phyloP scores from a whole-genome alignment of 768 basidiomycete species.

The Tricholoma bakamatsutake region DNA sequence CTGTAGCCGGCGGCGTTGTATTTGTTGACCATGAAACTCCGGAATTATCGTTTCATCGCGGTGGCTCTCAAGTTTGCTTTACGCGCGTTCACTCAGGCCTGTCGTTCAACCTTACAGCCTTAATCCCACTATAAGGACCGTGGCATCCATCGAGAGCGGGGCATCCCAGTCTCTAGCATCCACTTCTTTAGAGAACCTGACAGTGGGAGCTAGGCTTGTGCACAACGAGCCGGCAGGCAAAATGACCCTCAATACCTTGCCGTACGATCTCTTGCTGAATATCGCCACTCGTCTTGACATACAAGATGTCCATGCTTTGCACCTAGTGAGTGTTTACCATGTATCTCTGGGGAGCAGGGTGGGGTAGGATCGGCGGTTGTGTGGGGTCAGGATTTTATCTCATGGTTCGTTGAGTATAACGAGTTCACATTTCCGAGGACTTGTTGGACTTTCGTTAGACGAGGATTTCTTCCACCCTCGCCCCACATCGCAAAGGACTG shows the following conservation, averaged over 20 bases:
- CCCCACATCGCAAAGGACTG: not conserved
- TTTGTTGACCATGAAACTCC: not conserved
- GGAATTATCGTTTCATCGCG: not conserved
- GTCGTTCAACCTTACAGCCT: not conserved
- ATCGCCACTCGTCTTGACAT: slow-evolving; percentile 58
- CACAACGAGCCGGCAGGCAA: not conserved
- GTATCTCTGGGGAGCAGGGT: not conserved
- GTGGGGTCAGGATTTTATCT: not conserved
- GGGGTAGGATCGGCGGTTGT: not conserved
- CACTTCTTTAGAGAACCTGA: not conserved
- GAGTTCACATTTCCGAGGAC: not conserved
- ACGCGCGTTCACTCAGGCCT: not conserved
- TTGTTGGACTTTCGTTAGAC: not conserved
- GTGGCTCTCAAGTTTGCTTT: not conserved
- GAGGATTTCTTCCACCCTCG: not conserved
- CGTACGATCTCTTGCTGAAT: slow-evolving; percentile 68
- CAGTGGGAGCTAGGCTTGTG: not conserved
- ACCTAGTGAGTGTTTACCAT: slow-evolving; percentile 45
- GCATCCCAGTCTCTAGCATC: not conserved
- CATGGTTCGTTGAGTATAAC: not conserved
- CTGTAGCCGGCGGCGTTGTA: not conserved
- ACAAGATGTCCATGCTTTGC: slow-evolving; percentile 53
- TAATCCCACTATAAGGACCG: not conserved
- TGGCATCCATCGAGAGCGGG: not conserved
- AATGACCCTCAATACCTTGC: slow-evolving; percentile 35